Percentiles rank a stretch among this genome's conserved stretches.
Conservation (phyloP, 2,329 filamentous ascomycete species). For the Monosporascus sp. region DNA sequence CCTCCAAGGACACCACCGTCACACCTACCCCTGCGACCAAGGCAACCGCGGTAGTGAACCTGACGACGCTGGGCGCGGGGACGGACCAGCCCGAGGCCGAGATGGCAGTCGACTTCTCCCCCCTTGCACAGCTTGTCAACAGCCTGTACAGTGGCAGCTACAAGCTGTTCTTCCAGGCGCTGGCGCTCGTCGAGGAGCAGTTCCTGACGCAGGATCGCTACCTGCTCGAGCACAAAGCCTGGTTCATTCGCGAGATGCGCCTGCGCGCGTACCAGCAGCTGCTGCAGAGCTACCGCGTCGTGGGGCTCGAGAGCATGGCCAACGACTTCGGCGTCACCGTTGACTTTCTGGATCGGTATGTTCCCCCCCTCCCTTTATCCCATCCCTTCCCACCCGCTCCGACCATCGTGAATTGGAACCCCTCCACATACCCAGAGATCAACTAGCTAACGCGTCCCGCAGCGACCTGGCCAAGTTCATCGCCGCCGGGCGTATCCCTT, state of each 20-base stretch:
- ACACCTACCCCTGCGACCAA: slow-evolving; percentile 45
- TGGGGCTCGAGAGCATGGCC: slow-evolving; percentile 96
- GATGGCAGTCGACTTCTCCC: slow-evolving; percentile 79
- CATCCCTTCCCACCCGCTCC: not conserved
- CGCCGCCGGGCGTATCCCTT: slow-evolving; percentile 86
- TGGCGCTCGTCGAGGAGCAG: slow-evolving; percentile 85
- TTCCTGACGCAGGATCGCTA: slow-evolving; percentile 95
- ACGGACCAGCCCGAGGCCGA: slow-evolving; percentile 72
- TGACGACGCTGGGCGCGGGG: slow-evolving; percentile 73
- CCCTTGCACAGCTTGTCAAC: slow-evolving; percentile 80
- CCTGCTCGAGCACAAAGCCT: slow-evolving; percentile 89
- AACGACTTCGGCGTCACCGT: slow-evolving; percentile 95
- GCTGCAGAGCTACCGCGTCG: slow-evolving; percentile 93
- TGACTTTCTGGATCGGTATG: slow-evolving; percentile 89
- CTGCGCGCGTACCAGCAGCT: slow-evolving; percentile 94
- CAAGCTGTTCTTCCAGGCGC: slow-evolving; percentile 84
- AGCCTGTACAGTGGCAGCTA: slow-evolving; percentile 94
- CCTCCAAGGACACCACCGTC: slow-evolving; percentile 38
- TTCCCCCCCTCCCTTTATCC: slow-evolving; percentile 8
- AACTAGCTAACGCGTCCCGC: not conserved
- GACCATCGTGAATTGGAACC: not conserved
- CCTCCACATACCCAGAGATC: not conserved
- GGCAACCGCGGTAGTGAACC: slow-evolving; percentile 69
- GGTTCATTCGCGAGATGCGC: slow-evolving; percentile 98
- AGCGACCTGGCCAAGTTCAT: slow-evolving; percentile 97